Evolutionary conservation across 352 stramenopile genomes (phyloP).

Genomic region (Plasmopara viticola): DNA sequence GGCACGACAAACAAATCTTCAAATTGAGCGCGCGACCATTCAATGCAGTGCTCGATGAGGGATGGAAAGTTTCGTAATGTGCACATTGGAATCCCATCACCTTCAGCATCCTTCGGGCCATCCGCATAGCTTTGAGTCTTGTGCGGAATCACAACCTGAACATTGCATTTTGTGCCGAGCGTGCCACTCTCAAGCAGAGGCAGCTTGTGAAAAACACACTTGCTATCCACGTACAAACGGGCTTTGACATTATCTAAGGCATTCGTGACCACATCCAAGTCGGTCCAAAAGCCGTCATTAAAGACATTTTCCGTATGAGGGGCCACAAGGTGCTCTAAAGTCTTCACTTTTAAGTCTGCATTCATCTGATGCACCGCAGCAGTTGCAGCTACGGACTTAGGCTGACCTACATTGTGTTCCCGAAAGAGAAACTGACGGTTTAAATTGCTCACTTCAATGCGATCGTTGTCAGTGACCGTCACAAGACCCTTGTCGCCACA

Average conservation of each 20-base stretch:
- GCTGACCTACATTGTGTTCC: conserved; percentile 80
- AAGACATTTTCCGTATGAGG: conserved; percentile 80
- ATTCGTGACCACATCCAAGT: conserved; percentile 95
- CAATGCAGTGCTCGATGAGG: conserved; percentile 96
- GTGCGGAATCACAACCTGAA: conserved; percentile 84
- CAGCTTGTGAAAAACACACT: conserved; percentile 96
- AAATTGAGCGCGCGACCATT: conserved; percentile 93
- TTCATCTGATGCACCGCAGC: conserved; percentile 76
- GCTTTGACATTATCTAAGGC: conserved; percentile 99
- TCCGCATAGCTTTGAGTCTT: conserved; percentile 93
- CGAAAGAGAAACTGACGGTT: conserved; percentile 85
- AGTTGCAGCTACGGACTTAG: conserved; percentile 78
- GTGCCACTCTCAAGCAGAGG: conserved; percentile 97
- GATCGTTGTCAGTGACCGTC: conserved; percentile 82
- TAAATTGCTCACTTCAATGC: conserved; percentile 85
- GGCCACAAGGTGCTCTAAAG: conserved; percentile 72
- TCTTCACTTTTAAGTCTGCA: conserved; percentile 65
- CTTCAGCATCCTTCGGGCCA: conserved; percentile 93
- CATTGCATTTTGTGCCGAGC: conserved; percentile 98
- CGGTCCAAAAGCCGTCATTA: conserved; percentile 75
- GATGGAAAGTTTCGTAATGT: conserved; percentile 99
- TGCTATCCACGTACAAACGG: conserved; percentile 96
- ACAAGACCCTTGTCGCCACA: conserved; percentile 73
- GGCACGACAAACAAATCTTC: conserved; percentile 81
- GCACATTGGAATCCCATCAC: conserved; percentile 98